phyloP scores from a whole-genome alignment of 345 rosid genomes.

The Brassica incana region DNA sequence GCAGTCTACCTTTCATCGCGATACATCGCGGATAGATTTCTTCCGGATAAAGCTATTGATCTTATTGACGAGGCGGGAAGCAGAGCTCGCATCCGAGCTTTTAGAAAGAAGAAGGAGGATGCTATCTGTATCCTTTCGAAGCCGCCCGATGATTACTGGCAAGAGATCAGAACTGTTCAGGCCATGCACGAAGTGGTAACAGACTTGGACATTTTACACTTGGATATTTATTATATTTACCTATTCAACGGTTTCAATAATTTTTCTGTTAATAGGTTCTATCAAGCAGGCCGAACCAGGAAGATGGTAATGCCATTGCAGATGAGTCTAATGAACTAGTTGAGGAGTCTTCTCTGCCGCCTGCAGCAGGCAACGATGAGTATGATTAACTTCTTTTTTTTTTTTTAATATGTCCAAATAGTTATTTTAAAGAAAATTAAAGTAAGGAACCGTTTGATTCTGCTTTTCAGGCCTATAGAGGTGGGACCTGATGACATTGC shows the following conservation, averaged over 20 bases:
- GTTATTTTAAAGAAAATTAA: background rate
- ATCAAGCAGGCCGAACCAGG: conserved; percentile 55
- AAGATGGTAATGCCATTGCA: conserved; percentile 42
- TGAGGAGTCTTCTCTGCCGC: conserved; percentile 55
- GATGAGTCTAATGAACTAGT: conserved; percentile 50
- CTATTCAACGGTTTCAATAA: conserved; percentile 7
- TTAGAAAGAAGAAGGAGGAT: conserved; percentile 81
- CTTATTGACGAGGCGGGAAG: conserved; percentile 98
- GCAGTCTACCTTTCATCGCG: conserved; percentile 86
- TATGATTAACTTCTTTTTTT: conserved; percentile 40
- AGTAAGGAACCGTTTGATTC: conserved; percentile 31
- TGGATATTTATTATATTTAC: conserved; percentile 8
- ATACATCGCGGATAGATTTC: conserved; percentile 87
- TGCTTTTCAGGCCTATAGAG: conserved; percentile 58
- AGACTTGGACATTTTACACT: background rate
- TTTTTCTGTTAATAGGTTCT: conserved; percentile 51
- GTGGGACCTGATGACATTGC: conserved; percentile 97
- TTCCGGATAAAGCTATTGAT: conserved; percentile 99
- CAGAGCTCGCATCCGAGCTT: conserved; percentile 83
- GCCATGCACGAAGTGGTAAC: conserved; percentile 98
- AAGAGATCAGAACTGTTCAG: conserved; percentile 89
- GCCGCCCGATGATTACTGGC: conserved; percentile 94
- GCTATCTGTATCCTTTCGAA: conserved; percentile 74
- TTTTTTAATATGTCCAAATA: background rate
- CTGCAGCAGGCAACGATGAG: conserved; percentile 57